These are phyloP conservation scores for Microcyclosporella mali DNA, from an alignment of 2,329 filamentous ascomycete genomes.

Conservation along the genomic window DNA sequence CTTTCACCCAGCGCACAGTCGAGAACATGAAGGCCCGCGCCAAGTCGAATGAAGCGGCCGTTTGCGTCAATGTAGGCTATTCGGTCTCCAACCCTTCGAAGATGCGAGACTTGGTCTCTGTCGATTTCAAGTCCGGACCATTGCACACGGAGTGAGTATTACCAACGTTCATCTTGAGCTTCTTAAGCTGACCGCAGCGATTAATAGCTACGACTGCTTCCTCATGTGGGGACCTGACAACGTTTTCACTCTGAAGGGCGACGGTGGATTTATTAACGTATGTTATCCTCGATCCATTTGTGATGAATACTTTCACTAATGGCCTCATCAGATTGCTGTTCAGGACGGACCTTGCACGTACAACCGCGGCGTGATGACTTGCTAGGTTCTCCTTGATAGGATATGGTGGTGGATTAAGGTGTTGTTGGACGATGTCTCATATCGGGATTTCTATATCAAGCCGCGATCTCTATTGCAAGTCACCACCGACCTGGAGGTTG, in stretches of 20 bases:
- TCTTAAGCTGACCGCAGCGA: not conserved
- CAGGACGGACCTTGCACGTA: not conserved
- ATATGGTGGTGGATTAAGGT: too few relatives aligned
- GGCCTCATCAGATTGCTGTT: not conserved
- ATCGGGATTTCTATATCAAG: too few relatives aligned
- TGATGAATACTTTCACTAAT: too few relatives aligned
- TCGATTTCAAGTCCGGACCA: not conserved
- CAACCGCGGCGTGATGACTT: not conserved
- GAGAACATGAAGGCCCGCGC: not conserved
- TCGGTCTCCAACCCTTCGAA: not conserved
- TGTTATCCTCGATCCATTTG: too few relatives aligned
- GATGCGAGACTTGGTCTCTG: not conserved
- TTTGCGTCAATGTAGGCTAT: not conserved
- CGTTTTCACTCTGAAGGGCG: not conserved
- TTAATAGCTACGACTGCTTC: not conserved
- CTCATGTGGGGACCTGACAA: not conserved
- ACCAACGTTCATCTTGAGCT: not conserved
- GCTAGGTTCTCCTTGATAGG: too few relatives aligned
- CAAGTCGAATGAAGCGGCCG: not conserved
- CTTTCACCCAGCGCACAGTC: not conserved
- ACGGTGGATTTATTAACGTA: not conserved
- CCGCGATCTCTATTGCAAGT: too few relatives aligned
- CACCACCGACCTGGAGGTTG: too few relatives aligned
- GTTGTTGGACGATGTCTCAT: too few relatives aligned
- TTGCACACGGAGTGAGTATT: not conserved